Base-by-base conservation (phyloP, 176 grass and related monocot genomes). In the Hordeum marinum region DNA sequence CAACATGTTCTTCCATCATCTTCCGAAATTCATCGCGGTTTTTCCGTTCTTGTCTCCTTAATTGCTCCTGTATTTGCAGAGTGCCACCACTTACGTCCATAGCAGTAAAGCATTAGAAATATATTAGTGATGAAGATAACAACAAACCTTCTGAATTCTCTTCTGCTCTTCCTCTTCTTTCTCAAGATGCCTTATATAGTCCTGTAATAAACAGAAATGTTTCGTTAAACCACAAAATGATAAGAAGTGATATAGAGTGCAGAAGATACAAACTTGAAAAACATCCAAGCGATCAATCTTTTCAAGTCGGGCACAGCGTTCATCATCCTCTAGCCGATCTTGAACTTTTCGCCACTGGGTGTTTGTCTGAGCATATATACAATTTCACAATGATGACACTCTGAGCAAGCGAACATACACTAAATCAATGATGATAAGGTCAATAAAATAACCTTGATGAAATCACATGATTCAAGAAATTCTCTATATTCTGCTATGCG, bases 381-480 rank as follows among this genome's bases (percentile, higher is more conserved):
- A 67, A 82, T 14, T 32, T 54, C 29, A 36, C 42, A 87, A 39
- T 72, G 48, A 80, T 52, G 20, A 64, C 78, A n/a, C 15, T 88
- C 7, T 23, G 3, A 74, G 64, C 31, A 57, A 57, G 20, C 20
- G 54, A 57, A 21, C 54, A 57, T 57, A 64, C 66, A 81, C 1
- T 68, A 57, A 36, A 66, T 86, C 3, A 77, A 17, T 87, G 57
- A 76, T 11, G 12, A 85, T 64, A 60, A 67, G 48, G 68, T 27
- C 6, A 75, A 77, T 83, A 63, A 55, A 75, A 89, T 60, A 72
- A 99, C 97, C 94, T 99, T 92, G 62, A 99, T 96, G 66, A 99
- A 99, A 63, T 99, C 97, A 45, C 97, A 99, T 50, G 97, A 99
- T 87, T 92, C 86, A 80, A 99, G 92, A 87, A 99, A 99, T 42